Base-by-base conservation (phyloP, 75 land plant genomes). In the Ceratopteris richardii region DNA sequence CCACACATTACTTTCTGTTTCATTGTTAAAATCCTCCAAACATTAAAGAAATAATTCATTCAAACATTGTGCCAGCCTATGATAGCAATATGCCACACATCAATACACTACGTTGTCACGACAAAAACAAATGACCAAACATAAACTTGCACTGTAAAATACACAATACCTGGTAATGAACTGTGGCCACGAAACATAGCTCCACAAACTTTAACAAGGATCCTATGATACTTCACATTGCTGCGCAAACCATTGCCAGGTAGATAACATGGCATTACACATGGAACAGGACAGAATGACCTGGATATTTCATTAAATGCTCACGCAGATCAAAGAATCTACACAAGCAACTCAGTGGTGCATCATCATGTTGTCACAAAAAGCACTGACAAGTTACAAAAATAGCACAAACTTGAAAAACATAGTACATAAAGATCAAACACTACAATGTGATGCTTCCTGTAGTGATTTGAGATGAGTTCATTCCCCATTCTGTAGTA, bases 131-230 rank as follows among this genome's bases (percentile, higher is more conserved):
- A n/a, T n/a, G n/a, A n/a, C n/a, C n/a, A n/a, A n/a, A n/a, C n/a
- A n/a, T n/a, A n/a, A n/a, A n/a, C n/a, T n/a, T n/a, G n/a, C n/a
- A n/a, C n/a, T n/a, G n/a, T n/a, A n/a, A n/a, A n/a, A 52, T 28
- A 52, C 25, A 52, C 29, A 52, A 52, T 52, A 52, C 54, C 54
- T 52, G 54, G 29, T 9, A 52, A 52, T 52, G 28, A 26, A 4
- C 29, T 2, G 23, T 4, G 29, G 54, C 54, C 54, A 52, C 54
- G 54, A 52, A 52, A 52, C 54, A 52, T 24, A 52, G 54, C 54
- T 52, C 54, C 54, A 52, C 54, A 52, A 26, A 52, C 54, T 52
- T 52, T 52, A 52, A 26, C 54, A 26, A 20, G 21, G n/a, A 20
- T 3, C 14, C 21, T 46, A 46, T 14, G 48, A 46, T 46, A 46